A percentile compares a stretch with the other conserved stretches of the same genome.
phyloP scores from a whole-genome alignment of 2,329 filamentous ascomycete genomes.

The Raffaelea ambrosiae region DNA sequence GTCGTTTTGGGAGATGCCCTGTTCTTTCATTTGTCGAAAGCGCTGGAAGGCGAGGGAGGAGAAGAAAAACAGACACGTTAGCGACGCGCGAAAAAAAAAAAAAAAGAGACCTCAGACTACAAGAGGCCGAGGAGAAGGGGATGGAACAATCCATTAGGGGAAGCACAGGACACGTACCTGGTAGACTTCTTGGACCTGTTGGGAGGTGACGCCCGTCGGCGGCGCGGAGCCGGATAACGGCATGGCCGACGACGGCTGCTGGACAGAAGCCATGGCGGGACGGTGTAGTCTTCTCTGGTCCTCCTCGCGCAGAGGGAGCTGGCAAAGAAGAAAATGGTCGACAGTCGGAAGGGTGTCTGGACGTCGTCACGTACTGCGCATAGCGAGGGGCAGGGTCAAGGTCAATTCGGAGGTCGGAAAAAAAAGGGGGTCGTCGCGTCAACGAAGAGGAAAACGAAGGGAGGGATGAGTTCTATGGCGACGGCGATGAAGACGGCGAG shows the following conservation, averaged over 20 bases:
- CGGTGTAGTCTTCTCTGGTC: background rate
- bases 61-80: background rate
- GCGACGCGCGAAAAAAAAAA: background rate
- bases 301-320: background rate
- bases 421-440: background rate
- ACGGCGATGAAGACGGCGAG: too few relatives aligned
- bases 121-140: too few relatives aligned
- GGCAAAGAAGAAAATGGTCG: background rate
- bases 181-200: slow-evolving; percentile 67
- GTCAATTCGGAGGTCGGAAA: background rate
- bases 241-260: slow-evolving; percentile 56
- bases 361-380: slow-evolving; percentile 3
- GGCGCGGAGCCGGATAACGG: slow-evolving; percentile 57
- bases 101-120: background rate
- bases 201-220: slow-evolving; percentile 61
- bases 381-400: slow-evolving; percentile 1
- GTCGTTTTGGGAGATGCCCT: slow-evolving; percentile 71
- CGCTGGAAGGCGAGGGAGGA: slow-evolving; percentile 46
- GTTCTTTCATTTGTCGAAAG: slow-evolving; percentile 80
- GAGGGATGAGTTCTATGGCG: background rate
- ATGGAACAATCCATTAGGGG: too few relatives aligned
- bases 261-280: slow-evolving; percentile 68
- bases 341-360: background rate
- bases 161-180: slow-evolving; percentile 6
- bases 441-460: background rate